Conservation (phyloP, 2,329 filamentous ascomycete species). For the Hypocrella siamensis region DNA sequence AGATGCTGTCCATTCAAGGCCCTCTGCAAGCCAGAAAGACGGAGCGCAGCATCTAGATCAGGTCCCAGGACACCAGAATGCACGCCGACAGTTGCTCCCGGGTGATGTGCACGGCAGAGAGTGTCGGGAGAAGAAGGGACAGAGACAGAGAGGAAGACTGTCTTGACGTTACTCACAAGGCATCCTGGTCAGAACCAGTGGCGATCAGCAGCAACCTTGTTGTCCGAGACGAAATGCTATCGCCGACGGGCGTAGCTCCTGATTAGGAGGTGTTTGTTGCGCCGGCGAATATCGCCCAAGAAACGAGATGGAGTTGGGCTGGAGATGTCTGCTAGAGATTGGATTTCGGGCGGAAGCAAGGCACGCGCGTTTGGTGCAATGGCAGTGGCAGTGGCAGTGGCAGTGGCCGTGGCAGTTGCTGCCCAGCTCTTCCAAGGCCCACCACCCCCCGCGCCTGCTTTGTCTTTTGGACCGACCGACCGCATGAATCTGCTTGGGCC, state of each 20-base stretch:
- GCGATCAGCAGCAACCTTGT: slow-evolving; percentile 10
- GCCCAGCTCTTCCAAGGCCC: too few relatives aligned
- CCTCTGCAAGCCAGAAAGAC: too few relatives aligned
- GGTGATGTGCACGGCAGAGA: too few relatives aligned
- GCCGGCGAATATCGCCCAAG: slow-evolving; percentile 2
- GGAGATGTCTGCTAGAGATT: slow-evolving; percentile 2
- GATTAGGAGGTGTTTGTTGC: slow-evolving; percentile 5
- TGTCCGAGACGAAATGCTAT: slow-evolving; percentile 1
- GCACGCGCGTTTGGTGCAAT: neutral
- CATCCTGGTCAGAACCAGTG: slow-evolving; percentile 16
- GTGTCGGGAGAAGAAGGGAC: slow-evolving; percentile 1
- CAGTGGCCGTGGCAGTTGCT: too few relatives aligned
- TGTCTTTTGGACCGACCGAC: too few relatives aligned
- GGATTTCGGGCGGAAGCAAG: too few relatives aligned
- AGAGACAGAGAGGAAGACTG: slow-evolving; percentile 1
- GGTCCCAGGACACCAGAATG: too few relatives aligned
- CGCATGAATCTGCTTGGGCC: too few relatives aligned
- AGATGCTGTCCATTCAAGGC: too few relatives aligned
- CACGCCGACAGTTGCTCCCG: too few relatives aligned
- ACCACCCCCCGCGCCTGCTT: too few relatives aligned
- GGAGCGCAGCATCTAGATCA: too few relatives aligned
- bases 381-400: neutral
- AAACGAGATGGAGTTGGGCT: neutral
- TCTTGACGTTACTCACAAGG: slow-evolving; percentile 17
- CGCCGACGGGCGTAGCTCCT: slow-evolving; percentile 4